phyloP scores from a whole-genome alignment of 164 flowering plant species.

The Saururus chinensis region DNA sequence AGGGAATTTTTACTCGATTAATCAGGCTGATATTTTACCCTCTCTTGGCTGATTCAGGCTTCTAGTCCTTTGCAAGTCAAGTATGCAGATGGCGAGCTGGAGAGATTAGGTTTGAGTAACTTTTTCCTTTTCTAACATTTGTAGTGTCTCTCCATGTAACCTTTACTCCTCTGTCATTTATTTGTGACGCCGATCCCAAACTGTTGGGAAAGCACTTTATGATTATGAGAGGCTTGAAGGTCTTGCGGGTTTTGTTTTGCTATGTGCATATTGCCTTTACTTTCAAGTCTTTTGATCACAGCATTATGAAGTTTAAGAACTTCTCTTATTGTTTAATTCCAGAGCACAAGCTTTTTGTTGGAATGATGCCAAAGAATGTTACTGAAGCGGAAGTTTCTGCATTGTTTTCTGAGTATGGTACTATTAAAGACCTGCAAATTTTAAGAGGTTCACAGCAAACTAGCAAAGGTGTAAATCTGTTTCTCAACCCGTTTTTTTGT shows the following conservation, averaged over 20 bases:
- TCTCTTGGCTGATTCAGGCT: conserved; percentile 54
- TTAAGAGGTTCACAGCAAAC: conserved; percentile 93
- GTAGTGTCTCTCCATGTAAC: background rate
- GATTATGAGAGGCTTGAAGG: background rate
- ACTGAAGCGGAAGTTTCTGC: conserved; percentile 71
- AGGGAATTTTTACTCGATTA: background rate
- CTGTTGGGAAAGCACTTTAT: background rate
- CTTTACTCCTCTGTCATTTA: too few species aligned
- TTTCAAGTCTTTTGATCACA: background rate
- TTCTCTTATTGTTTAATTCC: conserved; percentile 9
- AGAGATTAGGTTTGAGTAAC: conserved; percentile 67
- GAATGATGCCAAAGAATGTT: conserved; percentile 98
- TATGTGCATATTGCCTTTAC: conserved; percentile 1
- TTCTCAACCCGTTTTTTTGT: background rate
- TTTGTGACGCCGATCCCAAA: too few species aligned
- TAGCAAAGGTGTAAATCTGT: conserved; percentile 62
- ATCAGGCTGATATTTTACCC: background rate
- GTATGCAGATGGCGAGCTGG: conserved; percentile 99
- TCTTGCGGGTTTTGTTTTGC: background rate
- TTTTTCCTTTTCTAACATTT: background rate
- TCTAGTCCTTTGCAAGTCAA: conserved; percentile 99
- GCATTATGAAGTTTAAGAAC: background rate
- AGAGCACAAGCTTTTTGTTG: conserved; percentile 98
- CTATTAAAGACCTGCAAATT: conserved; percentile 79
- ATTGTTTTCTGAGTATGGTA: conserved; percentile 77